These are phyloP conservation scores for Hevea brasiliensis DNA, from an alignment of 345 rosid genomes.

Conservation along the genomic window DNA sequence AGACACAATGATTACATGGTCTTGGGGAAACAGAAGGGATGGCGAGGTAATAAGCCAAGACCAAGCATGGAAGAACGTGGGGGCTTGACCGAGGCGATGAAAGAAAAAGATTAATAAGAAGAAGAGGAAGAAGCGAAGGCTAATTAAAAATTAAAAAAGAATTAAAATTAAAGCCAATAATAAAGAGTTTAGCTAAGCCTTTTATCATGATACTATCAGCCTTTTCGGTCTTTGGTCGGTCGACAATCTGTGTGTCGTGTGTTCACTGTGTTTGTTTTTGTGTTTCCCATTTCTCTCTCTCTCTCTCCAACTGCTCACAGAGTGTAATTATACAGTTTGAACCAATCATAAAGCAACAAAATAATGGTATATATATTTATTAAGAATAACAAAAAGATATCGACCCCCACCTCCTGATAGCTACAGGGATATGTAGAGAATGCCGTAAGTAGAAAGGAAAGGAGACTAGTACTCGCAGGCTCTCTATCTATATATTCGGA, in stretches of 20 bases:
- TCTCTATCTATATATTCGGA: slow-evolving; percentile 35
- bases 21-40: slow-evolving; percentile 66
- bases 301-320: slow-evolving; percentile 32
- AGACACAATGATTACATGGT: slow-evolving; percentile 95
- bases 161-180: too few species aligned
- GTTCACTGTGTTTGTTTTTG: slow-evolving; percentile 59
- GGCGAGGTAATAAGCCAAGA: slow-evolving; percentile 71
- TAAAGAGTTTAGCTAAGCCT: slow-evolving; percentile 26
- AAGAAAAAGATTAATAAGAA: background rate
- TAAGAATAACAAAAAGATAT: slow-evolving; percentile 11
- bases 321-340: slow-evolving; percentile 48
- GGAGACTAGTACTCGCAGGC: slow-evolving; percentile 49
- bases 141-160: too few species aligned
- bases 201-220: slow-evolving; percentile 70
- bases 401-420: slow-evolving; percentile 39
- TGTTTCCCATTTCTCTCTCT: slow-evolving; percentile 42
- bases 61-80: slow-evolving; percentile 58
- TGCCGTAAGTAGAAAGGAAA: slow-evolving; percentile 87
- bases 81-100: slow-evolving; percentile 51
- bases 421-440: slow-evolving; percentile 54
- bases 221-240: slow-evolving; percentile 89
- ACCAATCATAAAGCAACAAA: slow-evolving; percentile 40
- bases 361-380: background rate
- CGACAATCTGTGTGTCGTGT: slow-evolving; percentile 87
- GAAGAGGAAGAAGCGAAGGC: too few species aligned